Evolutionary conservation across 148 eudicot species (phyloP), one percentile per base, ranked within the genome.

Genomic region (Linanthus parryae): DNA sequence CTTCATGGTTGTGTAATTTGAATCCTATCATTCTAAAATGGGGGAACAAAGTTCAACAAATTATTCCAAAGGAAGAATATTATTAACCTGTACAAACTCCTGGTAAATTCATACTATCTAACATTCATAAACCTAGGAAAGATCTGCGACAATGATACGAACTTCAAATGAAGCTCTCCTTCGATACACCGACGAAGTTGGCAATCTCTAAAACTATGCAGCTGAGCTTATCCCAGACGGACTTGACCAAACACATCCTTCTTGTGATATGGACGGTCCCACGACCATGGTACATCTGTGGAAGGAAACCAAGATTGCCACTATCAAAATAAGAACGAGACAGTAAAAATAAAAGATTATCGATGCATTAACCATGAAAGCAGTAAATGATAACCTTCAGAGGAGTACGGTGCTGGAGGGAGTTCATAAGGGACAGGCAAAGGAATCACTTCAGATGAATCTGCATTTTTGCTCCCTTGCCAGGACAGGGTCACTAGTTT

Each of bases 241-340:
- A 79, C 87, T 72, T 81, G 81, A 48, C 98, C 98, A 45, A 73
- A 65, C 4, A 82, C 90, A 59, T 92, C 96, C 68, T 84, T 87
- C 69, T 83, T 70, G 11, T 66, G 65, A 64, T 87, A 91, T 44
- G 56, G 54, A 12, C 94, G 71, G 41, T 92, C 98, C 98, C 98
- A 92, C 2, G 96, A 86, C 98, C 96, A 92, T 0, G 98, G 98
- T 28, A 81, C 68, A 63, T 92, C 98, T 92, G 86, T 30, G 65
- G 16, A 7, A 16, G 4, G 7, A 15, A 29, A 27, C 12, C 0
- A 13, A 46, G 15, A 46, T 24, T 24, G 6, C 21, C 4, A 22
- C 25, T 33, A 25, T 34, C n/a, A 31, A 59, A 9, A 13, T 54
- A n/a, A 49, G 1, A 41, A 9, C 15, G 19, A 55, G 15, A 35